These are phyloP conservation scores for Rosa rugosa DNA, from an alignment of 306 rosid genomes.

Conservation along the genomic window DNA sequence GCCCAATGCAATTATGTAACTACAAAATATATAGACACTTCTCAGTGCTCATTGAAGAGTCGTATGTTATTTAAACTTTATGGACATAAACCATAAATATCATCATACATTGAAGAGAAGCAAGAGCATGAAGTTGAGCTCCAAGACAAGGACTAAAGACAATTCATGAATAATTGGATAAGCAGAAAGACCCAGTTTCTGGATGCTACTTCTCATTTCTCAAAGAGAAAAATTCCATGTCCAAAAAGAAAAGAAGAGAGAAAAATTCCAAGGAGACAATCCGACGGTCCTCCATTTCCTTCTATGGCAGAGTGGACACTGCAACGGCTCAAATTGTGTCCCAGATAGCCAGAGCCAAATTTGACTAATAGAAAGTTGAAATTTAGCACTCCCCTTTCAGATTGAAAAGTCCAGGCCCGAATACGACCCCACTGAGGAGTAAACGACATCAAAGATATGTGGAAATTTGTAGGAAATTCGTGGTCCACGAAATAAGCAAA, in stretches of 20 bases:
- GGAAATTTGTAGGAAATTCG: neutral
- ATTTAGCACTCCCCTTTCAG: neutral
- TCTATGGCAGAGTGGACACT: neutral
- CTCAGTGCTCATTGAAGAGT: neutral
- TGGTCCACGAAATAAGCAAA: slow-evolving; percentile 9
- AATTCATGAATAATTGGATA: slow-evolving; percentile 13
- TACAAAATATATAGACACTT: neutral
- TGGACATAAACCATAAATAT: neutral
- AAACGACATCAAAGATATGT: slow-evolving; percentile 21
- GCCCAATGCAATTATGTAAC: neutral
- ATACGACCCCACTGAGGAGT: neutral
- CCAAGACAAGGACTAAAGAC: neutral
- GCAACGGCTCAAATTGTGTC: neutral
- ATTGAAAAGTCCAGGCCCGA: slow-evolving; percentile 15
- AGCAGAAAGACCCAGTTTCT: slow-evolving; percentile 8
- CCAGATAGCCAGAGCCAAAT: slow-evolving; percentile 10
- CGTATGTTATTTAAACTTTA: neutral
- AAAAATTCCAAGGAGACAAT: neutral
- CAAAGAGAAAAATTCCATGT: neutral
- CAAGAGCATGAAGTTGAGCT: slow-evolving; percentile 1
- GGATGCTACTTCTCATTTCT: neutral
- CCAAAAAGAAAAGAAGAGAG: neutral
- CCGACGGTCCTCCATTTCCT: neutral
- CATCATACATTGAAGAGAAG: neutral
- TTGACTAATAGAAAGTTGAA: neutral